A percentile compares a stretch with the other conserved stretches of the same genome.
Conservation (phyloP, 208 protist genomes). For the Leishmania mexicana region DNA sequence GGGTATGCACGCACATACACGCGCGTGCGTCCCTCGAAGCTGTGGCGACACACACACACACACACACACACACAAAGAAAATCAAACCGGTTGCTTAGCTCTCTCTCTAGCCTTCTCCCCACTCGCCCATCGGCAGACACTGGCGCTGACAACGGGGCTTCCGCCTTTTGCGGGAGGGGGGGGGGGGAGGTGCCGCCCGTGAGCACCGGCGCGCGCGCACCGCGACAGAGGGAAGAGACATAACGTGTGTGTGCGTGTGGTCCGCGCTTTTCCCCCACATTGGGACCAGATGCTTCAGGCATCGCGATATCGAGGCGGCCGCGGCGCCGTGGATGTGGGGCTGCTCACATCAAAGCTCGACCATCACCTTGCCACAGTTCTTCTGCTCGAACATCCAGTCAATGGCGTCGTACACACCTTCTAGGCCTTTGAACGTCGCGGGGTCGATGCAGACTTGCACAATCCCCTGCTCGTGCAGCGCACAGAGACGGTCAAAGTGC, state of each 20-base stretch:
- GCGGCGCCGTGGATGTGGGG: background rate
- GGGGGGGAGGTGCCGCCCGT: background rate
- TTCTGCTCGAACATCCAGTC: conserved; percentile 74
- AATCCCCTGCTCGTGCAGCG: conserved; percentile 44
- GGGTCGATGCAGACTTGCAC: conserved; percentile 67
- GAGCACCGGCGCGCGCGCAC: background rate
- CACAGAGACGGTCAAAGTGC: conserved; percentile 73
- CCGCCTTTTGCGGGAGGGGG: background rate
- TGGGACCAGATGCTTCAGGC: background rate
- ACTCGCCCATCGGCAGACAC: background rate
- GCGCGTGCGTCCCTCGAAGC: background rate
- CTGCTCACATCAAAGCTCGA: conserved; percentile 47
- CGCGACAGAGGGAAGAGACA: background rate
- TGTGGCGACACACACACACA: background rate
- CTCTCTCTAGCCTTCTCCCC: background rate
- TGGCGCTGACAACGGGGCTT: background rate
- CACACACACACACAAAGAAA: background rate
- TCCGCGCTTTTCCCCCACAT: background rate
- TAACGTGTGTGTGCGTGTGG: background rate
- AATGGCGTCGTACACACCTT: conserved; percentile 69
- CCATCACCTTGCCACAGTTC: conserved; percentile 84
- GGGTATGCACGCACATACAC: background rate
- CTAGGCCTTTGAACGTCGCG: conserved; percentile 61
- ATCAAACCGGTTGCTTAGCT: background rate
- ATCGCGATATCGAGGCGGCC: background rate